phyloP scores from a whole-genome alignment of 371 early-diverging fungal species.

The Caulochytrium protostelioides region DNA sequence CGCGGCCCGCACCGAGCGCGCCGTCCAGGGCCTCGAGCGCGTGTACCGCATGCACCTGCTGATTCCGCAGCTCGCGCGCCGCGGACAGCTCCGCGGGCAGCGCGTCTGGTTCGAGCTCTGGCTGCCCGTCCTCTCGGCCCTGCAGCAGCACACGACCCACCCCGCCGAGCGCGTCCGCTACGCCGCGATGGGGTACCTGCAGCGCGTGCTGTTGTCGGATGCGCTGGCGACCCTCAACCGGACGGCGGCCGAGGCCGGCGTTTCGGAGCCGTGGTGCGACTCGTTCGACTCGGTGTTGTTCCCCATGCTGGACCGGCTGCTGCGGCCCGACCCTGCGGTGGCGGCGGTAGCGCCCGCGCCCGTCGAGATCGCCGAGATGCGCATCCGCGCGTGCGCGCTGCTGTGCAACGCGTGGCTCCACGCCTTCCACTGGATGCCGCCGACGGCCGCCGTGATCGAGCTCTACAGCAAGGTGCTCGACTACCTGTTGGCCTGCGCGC shows the following conservation, averaged over 20 bases:
- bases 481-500: no score
- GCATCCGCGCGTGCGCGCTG: conserved; percentile 32
- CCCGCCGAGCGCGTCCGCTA: conserved; percentile 42
- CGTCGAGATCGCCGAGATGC: conserved; percentile 26
- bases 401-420: conserved; percentile 43
- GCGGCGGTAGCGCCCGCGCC: conserved; percentile 10
- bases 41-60: conserved; percentile 29
- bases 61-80: conserved; percentile 35
- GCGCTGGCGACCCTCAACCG: conserved; percentile 18
- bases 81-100: no score
- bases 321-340: conserved; percentile 24
- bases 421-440: conserved; percentile 27
- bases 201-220: conserved; percentile 21
- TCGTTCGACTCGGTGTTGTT: conserved; percentile 46
- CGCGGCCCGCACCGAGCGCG: conserved; percentile 30
- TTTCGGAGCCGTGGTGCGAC: conserved; percentile 21
- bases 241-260: conserved; percentile 7
- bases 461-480: no score
- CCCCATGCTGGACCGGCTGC: conserved; percentile 37
- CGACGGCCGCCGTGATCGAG: no score
- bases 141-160: conserved; percentile 41
- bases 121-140: conserved; percentile 42
- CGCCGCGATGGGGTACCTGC: conserved; percentile 34
- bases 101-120: conserved; percentile 45
- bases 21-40: conserved; percentile 34